phyloP scores from a whole-genome alignment of 2,329 filamentous ascomycete species.

The Chaetomium olivaceum region DNA sequence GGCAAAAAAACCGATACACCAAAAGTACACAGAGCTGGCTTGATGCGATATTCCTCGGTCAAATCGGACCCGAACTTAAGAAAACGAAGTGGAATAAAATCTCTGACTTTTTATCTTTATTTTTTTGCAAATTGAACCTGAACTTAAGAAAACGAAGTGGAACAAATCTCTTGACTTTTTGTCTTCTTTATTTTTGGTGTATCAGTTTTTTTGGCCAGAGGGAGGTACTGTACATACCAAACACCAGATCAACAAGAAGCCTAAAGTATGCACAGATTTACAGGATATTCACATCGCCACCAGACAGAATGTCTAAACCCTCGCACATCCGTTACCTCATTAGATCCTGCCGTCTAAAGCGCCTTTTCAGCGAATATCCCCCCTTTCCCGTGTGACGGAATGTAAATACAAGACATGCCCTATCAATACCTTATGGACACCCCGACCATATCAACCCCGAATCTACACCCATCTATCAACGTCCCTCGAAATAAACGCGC shows the following conservation, averaged over 20 bases:
- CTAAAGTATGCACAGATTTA: background rate
- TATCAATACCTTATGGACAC: background rate
- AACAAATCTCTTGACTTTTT: too few relatives aligned
- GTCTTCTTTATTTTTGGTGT: too few relatives aligned
- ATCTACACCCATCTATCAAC: background rate
- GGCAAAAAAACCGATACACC: too few relatives aligned
- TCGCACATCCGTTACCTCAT: background rate
- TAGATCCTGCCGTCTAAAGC: background rate
- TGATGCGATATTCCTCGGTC: too few relatives aligned
- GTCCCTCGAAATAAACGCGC: too few relatives aligned
- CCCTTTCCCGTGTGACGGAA: background rate
- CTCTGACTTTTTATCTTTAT: too few relatives aligned
- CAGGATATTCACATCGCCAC: background rate
- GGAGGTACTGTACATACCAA: background rate
- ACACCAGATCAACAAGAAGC: background rate
- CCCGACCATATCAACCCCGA: background rate
- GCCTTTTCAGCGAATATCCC: background rate
- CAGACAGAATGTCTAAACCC: background rate
- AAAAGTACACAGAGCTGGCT: too few relatives aligned
- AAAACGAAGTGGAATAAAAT: too few relatives aligned
- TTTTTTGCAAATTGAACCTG: too few relatives aligned
- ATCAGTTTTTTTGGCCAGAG: too few relatives aligned
- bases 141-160: too few relatives aligned
- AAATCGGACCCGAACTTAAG: too few relatives aligned
- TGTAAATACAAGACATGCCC: background rate